Base-by-base conservation (phyloP, 2,329 filamentous ascomycete species). In the Botryotinia globosa region DNA sequence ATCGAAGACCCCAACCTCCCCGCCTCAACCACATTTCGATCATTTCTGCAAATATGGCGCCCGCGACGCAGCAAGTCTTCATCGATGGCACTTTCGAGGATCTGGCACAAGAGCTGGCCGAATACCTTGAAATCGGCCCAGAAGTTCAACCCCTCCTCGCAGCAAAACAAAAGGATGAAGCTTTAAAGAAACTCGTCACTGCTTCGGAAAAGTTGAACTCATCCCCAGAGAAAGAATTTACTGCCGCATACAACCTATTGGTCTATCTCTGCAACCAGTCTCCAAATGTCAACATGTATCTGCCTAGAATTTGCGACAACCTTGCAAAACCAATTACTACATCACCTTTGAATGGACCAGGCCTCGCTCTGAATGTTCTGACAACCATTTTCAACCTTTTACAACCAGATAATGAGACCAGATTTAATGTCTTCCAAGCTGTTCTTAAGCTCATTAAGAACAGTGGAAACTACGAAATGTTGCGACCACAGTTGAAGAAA, bases 341-440 rank as follows among this genome's bases (percentile, higher is more conserved):
- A 75, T 97, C 95, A 68, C 92, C 94, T 71, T 86, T 91, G 78
- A 94, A 97, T 85, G 94, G 94, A 78, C 87, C 92, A 75, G 91
- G 92, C 67, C 89, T 99, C 77, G 94, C 94, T 76, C 91, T 98
- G 78, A 94, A 94, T 77, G 92, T 96, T 78, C 89, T 99, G 78
- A 94, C 93, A 81, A 98, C 94, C 79, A 90, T 99, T 81, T 99
- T 98, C 91, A 99, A 99, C 88, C 91, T 97, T 77, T 88, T 98
- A 77, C 85, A 90, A 77, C 85, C 90, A 74, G 86, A 90, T 80
- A 91, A 94, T 81, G 91, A 93, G 72, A 88, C 93, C 81, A 91
- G 96, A 74, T 97, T 92, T 84, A 92, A 97, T 81, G 94, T 99
- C 74, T 93, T 99, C 80, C 87, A 96, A 82, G 90, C 94, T 80